phyloP scores from a whole-genome alignment of 805 yeast species.

The Novakomyces olei region DNA sequence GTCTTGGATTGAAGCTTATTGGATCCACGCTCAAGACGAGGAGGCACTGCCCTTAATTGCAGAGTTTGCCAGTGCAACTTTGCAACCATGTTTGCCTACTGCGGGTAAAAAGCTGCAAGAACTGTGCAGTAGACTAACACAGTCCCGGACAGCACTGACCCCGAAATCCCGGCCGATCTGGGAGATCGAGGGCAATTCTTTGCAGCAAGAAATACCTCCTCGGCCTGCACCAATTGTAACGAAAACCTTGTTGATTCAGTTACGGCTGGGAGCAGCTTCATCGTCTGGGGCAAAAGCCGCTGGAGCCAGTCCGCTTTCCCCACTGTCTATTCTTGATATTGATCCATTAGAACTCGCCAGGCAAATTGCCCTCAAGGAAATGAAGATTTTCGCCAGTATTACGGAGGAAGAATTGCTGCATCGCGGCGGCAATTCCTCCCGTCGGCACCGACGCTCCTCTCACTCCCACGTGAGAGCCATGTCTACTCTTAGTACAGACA shows the following conservation, averaged over 20 bases:
- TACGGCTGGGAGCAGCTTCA: background rate
- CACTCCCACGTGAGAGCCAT: constrained; percentile 1
- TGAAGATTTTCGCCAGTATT: constrained; percentile 48
- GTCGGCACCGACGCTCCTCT: constrained; percentile 6
- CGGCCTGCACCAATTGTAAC: constrained; percentile 12
- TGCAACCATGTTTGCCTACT: constrained; percentile 5
- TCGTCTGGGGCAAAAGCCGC: background rate
- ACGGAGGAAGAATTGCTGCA: constrained; percentile 5
- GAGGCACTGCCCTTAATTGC: constrained; percentile 9
- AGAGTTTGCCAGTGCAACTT: constrained; percentile 8
- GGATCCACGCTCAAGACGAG: constrained; percentile 21
- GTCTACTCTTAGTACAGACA: constrained; percentile 58
- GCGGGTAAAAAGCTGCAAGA: constrained; percentile 7
- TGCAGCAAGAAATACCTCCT: constrained; percentile 3
- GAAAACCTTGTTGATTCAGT: constrained; percentile 4
- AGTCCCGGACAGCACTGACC: constrained; percentile 5
- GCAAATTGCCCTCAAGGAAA: constrained; percentile 61
- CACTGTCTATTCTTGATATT: background rate
- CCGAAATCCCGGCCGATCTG: background rate
- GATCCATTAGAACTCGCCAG: constrained; percentile 49
- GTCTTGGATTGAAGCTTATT: constrained; percentile 76
- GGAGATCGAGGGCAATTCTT: background rate
- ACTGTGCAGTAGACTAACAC: constrained; percentile 2
- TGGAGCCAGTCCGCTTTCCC: no score
- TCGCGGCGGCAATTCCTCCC: no score